Evolutionary conservation across 2,329 filamentous ascomycete species (phyloP).

Genomic region (Emericellopsis cladophorae): DNA sequence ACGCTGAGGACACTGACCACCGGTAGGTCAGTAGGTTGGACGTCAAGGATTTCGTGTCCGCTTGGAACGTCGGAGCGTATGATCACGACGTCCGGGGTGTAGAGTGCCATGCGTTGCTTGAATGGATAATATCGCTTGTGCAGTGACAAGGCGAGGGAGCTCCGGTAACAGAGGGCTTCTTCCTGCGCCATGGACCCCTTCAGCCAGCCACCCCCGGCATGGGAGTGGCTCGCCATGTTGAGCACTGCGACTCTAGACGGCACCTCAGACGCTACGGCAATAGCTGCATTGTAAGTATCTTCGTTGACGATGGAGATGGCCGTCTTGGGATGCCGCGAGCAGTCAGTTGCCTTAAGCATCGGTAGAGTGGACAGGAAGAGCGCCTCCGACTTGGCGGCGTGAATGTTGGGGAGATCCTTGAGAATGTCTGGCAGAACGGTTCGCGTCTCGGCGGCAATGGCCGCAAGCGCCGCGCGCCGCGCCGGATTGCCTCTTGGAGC

Average conservation of each 20-base stretch:
- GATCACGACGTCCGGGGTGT: conserved; percentile 47
- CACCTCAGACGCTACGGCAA: conserved; percentile 19
- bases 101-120: conserved; percentile 35
- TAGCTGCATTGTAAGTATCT: conserved; percentile 45
- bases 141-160: conserved; percentile 36
- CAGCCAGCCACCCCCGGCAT: conserved; percentile 51
- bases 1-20: conserved; percentile 48
- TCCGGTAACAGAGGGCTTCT: conserved; percentile 55
- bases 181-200: conserved; percentile 53
- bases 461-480: conserved; percentile 17
- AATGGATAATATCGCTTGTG: conserved; percentile 39
- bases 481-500: neutral
- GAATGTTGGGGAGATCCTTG: conserved; percentile 24
- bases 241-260: conserved; percentile 38
- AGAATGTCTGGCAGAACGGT: conserved; percentile 32
- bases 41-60: conserved; percentile 31
- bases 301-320: conserved; percentile 37
- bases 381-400: conserved; percentile 22
- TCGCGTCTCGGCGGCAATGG: conserved; percentile 32
- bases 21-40: conserved; percentile 23
- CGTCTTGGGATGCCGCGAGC: conserved; percentile 21
- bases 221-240: conserved; percentile 49
- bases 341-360: conserved; percentile 24
- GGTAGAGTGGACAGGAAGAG: conserved; percentile 22
- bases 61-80: conserved; percentile 35